Conservation (phyloP, 495 filamentous ascomycete species). For the Cercophora samala region DNA sequence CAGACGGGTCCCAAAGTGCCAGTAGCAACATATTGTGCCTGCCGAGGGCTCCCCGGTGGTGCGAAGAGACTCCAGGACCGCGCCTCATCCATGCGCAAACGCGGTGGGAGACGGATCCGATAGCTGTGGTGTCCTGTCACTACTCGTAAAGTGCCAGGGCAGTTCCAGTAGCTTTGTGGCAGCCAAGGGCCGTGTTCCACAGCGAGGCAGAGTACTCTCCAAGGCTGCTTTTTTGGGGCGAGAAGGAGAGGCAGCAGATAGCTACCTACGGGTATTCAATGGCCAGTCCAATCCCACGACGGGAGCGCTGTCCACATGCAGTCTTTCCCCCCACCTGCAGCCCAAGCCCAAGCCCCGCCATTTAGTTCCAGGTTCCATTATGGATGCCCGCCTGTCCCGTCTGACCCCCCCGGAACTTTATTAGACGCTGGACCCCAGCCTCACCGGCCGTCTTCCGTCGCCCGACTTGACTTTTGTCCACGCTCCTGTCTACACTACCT, state of each 20-base stretch:
- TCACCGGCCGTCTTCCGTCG: not conserved
- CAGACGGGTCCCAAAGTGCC: not conserved
- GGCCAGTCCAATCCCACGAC: not conserved
- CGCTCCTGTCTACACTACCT: not conserved
- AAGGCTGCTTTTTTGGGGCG: not conserved
- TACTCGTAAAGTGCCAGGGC: not conserved
- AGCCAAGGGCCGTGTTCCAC: not conserved
- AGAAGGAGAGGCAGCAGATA: not conserved
- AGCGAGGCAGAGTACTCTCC: not conserved
- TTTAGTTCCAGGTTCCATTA: too few relatives aligned
- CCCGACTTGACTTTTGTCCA: not conserved
- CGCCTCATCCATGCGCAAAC: slow-evolving; percentile 3
- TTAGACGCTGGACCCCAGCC: not conserved
- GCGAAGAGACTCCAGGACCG: not conserved
- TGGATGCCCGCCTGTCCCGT: too few relatives aligned
- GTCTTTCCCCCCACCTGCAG: not conserved
- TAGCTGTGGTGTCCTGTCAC: not conserved
- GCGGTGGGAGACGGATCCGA: not conserved
- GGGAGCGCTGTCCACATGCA: not conserved
- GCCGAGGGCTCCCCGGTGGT: not conserved
- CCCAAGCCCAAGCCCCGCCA: not conserved
- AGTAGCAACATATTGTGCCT: not conserved
- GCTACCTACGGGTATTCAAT: too few relatives aligned
- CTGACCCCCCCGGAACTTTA: not conserved
- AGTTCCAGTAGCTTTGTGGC: not conserved